Conservation (phyloP, 164 flowering plant species). For the Cinnamomum micranthum region DNA sequence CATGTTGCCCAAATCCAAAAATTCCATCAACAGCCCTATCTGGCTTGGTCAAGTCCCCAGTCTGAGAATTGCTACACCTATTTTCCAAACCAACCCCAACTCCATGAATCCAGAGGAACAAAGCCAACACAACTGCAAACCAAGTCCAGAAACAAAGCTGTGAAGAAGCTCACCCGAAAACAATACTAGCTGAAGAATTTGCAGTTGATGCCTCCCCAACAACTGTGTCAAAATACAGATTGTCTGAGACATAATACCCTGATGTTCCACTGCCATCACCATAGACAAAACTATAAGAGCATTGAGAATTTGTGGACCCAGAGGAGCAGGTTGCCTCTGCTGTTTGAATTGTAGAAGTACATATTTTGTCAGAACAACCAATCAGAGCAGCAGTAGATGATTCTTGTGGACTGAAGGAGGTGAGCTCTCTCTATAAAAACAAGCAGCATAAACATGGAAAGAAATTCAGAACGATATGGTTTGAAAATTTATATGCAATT, state of each 20-base stretch:
- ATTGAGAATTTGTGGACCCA: constrained; percentile 34
- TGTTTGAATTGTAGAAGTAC: constrained; percentile 50
- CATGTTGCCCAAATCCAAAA: constrained; percentile 87
- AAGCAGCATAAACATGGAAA: not conserved
- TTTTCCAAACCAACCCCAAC: constrained; percentile 61
- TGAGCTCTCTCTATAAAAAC: constrained; percentile 54
- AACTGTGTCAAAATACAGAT: constrained; percentile 50
- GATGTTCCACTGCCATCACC: constrained; percentile 97
- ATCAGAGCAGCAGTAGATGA: constrained; percentile 59
- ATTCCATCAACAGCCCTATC: constrained; percentile 97
- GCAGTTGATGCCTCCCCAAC: constrained; percentile 35
- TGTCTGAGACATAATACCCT: constrained; percentile 78
- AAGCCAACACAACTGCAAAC: no score
- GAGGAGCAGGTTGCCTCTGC: constrained; percentile 62
- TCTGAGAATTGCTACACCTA: constrained; percentile 79
- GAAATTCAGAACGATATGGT: not conserved
- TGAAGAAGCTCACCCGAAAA: constrained; percentile 65
- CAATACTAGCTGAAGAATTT: constrained; percentile 63
- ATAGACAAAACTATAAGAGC: constrained; percentile 72
- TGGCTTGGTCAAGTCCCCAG: constrained; percentile 83
- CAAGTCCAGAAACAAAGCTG: not conserved
- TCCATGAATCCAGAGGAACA: no score
- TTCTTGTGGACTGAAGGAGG: constrained; percentile 56
- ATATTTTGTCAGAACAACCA: constrained; percentile 63
- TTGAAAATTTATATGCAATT: not conserved